Conservation (phyloP, 257 asterid species). For the Linaria vulgaris region DNA sequence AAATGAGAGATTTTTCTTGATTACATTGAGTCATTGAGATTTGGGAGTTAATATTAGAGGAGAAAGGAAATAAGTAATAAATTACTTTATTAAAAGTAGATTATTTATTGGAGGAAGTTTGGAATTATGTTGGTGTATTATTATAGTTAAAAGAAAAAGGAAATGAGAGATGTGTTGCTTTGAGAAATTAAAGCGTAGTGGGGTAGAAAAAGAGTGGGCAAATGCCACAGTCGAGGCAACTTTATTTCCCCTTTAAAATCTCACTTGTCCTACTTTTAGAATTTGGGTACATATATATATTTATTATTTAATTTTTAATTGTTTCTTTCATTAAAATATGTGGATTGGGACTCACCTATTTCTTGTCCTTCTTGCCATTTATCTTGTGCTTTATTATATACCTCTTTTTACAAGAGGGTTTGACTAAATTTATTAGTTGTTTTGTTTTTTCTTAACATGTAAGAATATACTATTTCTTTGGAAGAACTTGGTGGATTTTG, state of each 20-base stretch:
- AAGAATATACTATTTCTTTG: background rate
- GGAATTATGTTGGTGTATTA: conserved; percentile 25
- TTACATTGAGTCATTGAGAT: too few species aligned
- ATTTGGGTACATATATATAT: background rate
- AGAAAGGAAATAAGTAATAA: background rate
- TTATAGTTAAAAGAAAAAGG: conserved; percentile 1
- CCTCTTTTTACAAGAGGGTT: background rate
- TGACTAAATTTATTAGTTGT: background rate
- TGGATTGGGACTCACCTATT: background rate
- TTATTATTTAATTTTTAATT: background rate
- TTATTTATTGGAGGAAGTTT: background rate
- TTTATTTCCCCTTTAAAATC: conserved; percentile 1
- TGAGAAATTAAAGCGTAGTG: conserved; percentile 38
- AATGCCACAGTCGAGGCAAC: conserved; percentile 24
- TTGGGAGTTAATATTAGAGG: too few species aligned
- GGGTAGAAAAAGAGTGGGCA: conserved; percentile 12
- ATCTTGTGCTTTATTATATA: background rate
- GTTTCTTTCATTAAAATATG: conserved; percentile 7
- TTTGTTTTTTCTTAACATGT: background rate
- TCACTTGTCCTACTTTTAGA: background rate
- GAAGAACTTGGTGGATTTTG: background rate
- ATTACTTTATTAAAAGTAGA: conserved; percentile 19
- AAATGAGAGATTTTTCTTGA: conserved; percentile 8
- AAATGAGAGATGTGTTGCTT: conserved; percentile 27
- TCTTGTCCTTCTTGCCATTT: conserved; percentile 23